A percentile compares a stretch with the other conserved stretches of the same genome.
These are phyloP conservation scores for Sordariomycetes sp. DNA, from an alignment of 2,329 filamentous ascomycete species.

Conservation along the genomic window DNA sequence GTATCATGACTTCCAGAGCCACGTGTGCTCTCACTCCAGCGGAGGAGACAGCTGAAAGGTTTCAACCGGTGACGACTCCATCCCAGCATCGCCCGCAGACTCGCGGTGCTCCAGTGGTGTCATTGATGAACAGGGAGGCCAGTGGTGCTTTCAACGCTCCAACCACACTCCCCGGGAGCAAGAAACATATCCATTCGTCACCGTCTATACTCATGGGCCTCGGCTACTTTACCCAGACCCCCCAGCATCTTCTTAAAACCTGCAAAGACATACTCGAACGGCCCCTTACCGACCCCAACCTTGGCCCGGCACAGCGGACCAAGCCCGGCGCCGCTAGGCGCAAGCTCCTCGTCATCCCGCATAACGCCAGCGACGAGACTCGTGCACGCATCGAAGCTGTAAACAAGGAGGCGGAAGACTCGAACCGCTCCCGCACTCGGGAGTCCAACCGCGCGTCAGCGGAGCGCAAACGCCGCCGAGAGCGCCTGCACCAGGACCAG, in stretches of 20 bases:
- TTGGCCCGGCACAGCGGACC: background rate
- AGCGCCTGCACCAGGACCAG: conserved; percentile 1
- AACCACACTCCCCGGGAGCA: background rate
- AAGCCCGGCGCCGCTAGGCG: background rate
- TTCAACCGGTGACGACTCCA: background rate
- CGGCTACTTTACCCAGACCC: background rate
- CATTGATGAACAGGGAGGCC: background rate
- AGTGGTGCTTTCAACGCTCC: background rate
- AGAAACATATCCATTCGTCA: background rate
- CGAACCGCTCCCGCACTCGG: background rate
- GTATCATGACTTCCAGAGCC: too few species aligned
- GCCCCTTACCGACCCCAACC: background rate
- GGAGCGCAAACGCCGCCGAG: background rate
- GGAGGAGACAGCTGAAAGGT: background rate
- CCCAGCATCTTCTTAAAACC: background rate
- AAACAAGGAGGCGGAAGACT: background rate
- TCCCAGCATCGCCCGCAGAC: background rate
- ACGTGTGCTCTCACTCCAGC: too few species aligned
- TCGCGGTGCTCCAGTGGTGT: background rate
- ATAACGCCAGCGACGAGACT: background rate
- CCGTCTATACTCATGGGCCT: background rate
- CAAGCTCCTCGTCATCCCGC: background rate
- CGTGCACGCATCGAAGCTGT: background rate
- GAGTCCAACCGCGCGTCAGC: background rate
- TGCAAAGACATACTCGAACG: background rate